Evolutionary conservation across 2,329 filamentous ascomycete species (phyloP).

Genomic region (Verticillium zaregamsianum): DNA sequence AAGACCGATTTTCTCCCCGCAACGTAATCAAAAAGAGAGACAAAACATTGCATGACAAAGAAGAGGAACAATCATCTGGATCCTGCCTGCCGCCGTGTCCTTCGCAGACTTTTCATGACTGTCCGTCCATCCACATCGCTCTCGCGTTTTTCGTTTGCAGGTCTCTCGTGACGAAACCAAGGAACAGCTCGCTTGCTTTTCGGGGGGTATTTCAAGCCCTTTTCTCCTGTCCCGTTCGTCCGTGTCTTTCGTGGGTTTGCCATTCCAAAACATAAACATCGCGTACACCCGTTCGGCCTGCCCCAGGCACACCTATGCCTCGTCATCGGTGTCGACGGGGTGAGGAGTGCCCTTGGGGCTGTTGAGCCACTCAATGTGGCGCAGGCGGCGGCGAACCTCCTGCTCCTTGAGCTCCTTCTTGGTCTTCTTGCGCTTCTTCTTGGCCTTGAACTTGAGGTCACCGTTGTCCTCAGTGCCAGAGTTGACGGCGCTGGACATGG

Average conservation of each 20-base stretch:
- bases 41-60: not conserved
- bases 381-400: constrained; percentile 78
- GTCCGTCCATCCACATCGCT: not conserved
- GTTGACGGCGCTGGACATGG: constrained; percentile 64
- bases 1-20: not conserved
- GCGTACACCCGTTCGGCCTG: not conserved
- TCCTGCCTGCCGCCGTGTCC: constrained; percentile 9
- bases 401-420: constrained; percentile 94
- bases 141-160: not conserved
- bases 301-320: constrained; percentile 35
- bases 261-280: not conserved
- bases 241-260: not conserved
- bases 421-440: constrained; percentile 99
- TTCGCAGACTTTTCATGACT: constrained; percentile 9
- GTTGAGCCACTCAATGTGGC: constrained; percentile 83
- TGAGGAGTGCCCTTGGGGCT: constrained; percentile 80
- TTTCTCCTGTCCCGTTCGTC: not conserved
- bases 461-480: constrained; percentile 76
- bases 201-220: not conserved
- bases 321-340: constrained; percentile 73
- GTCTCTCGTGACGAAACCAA: not conserved
- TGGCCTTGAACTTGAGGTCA: constrained; percentile 81
- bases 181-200: not conserved
- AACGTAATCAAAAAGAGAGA: not conserved
- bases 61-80: constrained; percentile 1